phyloP scores from a whole-genome alignment of 176 grass and related monocot genomes.

The Raddia distichophylla region DNA sequence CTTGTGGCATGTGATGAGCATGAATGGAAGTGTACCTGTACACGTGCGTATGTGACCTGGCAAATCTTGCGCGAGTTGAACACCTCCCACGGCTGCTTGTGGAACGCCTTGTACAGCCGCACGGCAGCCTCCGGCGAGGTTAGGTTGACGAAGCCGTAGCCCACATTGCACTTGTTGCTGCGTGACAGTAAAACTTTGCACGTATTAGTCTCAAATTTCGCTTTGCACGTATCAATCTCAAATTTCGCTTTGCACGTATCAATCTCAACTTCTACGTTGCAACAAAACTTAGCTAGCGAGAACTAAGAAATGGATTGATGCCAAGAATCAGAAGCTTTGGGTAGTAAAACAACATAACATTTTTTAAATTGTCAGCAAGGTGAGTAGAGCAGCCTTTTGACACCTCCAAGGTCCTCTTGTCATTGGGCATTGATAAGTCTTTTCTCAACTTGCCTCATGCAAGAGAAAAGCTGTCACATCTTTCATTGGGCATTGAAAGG shows the following conservation, averaged over 20 bases:
- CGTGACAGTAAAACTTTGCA: not conserved
- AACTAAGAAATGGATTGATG: not conserved
- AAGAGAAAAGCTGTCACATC: constrained; percentile 33
- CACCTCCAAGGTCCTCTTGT: constrained; percentile 45
- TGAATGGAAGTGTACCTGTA: constrained; percentile 52
- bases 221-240: no score
- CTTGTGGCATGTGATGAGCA: not conserved
- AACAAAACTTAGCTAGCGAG: no score
- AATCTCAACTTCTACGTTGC: not conserved
- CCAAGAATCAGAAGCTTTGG: not conserved
- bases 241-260: not conserved
- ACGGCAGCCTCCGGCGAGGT: constrained; percentile 88
- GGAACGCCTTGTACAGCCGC: constrained; percentile 92
- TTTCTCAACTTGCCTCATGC: constrained; percentile 55
- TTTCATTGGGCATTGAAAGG: not conserved
- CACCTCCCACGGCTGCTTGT: constrained; percentile 95
- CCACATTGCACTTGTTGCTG: constrained; percentile 99
- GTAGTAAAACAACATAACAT: not conserved
- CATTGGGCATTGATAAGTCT: constrained; percentile 69
- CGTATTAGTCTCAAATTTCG: not conserved
- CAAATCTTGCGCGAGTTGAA: constrained; percentile 99
- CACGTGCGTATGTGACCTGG: constrained; percentile 97
- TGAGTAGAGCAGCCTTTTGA: constrained; percentile 34
- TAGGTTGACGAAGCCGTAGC: constrained; percentile 97
- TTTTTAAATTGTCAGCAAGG: not conserved